Conservation (phyloP, 2,329 filamentous ascomycete genomes). For the Gaeumannomyces sp. region DNA sequence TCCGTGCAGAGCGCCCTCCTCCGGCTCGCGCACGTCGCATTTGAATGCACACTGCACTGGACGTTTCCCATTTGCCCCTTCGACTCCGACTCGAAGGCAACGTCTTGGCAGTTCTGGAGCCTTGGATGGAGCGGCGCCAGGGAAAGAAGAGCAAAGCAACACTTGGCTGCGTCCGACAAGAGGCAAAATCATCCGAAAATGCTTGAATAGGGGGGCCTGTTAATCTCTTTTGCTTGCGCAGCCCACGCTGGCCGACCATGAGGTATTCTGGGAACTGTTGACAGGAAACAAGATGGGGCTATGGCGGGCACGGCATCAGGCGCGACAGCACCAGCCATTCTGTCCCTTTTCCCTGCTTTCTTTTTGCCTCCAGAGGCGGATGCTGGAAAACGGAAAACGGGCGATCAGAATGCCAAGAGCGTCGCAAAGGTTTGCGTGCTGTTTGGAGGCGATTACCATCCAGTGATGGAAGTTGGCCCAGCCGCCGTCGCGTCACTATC, state of each 20-base stretch:
- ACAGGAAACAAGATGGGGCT: too few relatives aligned
- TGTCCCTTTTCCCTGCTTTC: too few relatives aligned
- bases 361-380: neutral
- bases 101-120: neutral
- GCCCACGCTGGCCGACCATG: too few relatives aligned
- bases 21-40: neutral
- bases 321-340: too few relatives aligned
- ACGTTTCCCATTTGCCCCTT: neutral
- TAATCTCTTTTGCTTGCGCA: neutral
- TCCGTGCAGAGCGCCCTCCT: neutral
- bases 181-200: neutral
- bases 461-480: neutral
- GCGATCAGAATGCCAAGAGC: neutral
- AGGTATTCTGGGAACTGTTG: neutral
- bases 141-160: neutral
- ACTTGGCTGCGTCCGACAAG: neutral
- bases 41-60: too few relatives aligned
- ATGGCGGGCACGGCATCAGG: too few relatives aligned
- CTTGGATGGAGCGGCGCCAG: neutral
- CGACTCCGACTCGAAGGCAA: neutral
- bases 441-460: neutral
- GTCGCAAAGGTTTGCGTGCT: neutral
- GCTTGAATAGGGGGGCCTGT: neutral
- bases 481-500: neutral
- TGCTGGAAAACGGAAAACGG: neutral